phyloP scores from a whole-genome alignment of 1,139 yeast species.

The Diutina catenulata region DNA sequence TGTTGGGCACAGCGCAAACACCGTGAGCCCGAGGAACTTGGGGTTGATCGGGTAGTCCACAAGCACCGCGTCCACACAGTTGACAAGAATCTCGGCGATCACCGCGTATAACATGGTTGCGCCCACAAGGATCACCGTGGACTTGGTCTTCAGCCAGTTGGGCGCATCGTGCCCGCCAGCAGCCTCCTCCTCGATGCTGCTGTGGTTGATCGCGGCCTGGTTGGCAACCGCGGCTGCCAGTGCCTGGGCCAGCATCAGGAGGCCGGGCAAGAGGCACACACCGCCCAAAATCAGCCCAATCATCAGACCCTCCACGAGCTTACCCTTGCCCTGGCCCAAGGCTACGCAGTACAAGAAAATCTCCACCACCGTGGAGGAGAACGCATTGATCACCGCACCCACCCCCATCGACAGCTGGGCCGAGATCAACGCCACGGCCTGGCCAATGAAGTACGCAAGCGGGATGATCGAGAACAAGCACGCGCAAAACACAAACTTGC shows the following conservation, averaged over 20 bases:
- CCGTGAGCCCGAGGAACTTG: constrained; percentile 83
- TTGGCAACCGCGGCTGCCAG: no score
- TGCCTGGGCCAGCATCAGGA: constrained; percentile 98
- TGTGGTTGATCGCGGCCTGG: not conserved
- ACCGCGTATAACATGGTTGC: constrained; percentile 85
- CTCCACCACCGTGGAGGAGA: constrained; percentile 92
- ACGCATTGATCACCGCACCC: constrained; percentile 97
- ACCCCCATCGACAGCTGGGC: constrained; percentile 99
- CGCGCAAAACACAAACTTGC: constrained; percentile 54
- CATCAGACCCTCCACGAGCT: constrained; percentile 93
- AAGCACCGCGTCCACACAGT: constrained; percentile 85
- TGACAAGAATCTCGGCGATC: constrained; percentile 90
- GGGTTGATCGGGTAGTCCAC: constrained; percentile 70
- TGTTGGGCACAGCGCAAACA: constrained; percentile 92
- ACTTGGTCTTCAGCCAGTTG: constrained; percentile 85
- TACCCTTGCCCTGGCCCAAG: constrained; percentile 70
- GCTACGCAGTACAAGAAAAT: constrained; percentile 91
- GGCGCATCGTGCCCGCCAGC: constrained; percentile 91
- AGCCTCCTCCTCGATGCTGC: constrained; percentile 16
- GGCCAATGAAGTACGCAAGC: constrained; percentile 93
- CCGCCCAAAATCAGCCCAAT: constrained; percentile 93
- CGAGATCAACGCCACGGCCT: constrained; percentile 95
- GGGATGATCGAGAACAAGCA: constrained; percentile 85
- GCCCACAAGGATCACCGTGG: constrained; percentile 70
- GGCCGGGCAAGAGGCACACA: constrained; percentile 79